Base-by-base conservation (phyloP, 2,329 filamentous ascomycete genomes). In the Pestalotiopsis sp. region DNA sequence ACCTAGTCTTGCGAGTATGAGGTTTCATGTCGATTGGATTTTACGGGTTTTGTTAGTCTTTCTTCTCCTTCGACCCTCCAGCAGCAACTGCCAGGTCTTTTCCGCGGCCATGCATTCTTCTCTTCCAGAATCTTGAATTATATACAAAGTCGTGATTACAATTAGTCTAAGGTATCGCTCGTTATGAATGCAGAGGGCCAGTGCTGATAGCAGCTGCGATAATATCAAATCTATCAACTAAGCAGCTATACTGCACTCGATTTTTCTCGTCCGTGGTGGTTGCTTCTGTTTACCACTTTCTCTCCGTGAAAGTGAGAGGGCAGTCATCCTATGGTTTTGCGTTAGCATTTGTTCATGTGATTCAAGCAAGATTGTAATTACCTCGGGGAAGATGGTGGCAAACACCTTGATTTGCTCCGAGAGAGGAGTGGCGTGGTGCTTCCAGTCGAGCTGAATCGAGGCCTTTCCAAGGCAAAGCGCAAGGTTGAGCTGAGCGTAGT, bases 321-420 rank as follows among this genome's bases (percentile, higher is more conserved):
- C 93, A 96, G 79, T 96, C 92, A 78, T 97, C 94, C 93, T 95
- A 72, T 25, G 4, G 17, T 20, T 58, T 61, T 23, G 25, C 59
- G 74, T 84, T 71, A 79, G 74, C 70, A 49, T 64, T 69, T 68
- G 62, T 70, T 56, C 71, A 31, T 36, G 20, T 69, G 11, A n/a
- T 7, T 6, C 4, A 67, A 57, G 39, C 71, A 68, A 69, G 57
- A 36, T 64, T 6, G 52, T 65, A 84, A 91, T 81, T 83, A 97
- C 95, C 92, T 92, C 92, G 68, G 96, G 96, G 87, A 99, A 99
- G 75, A 99, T 97, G 36, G 94, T 98, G 56, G 96, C 96, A 83
- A 98, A 99, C 74, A 98, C 95, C 85, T 97, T 95, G 82, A 99
- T 98, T 81, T 97, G 91, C 84, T 99, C 96, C 0, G 94, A 97